These are phyloP conservation scores for Lepraria neglecta DNA, from an alignment of 495 filamentous ascomycete species.

Conservation along the genomic window DNA sequence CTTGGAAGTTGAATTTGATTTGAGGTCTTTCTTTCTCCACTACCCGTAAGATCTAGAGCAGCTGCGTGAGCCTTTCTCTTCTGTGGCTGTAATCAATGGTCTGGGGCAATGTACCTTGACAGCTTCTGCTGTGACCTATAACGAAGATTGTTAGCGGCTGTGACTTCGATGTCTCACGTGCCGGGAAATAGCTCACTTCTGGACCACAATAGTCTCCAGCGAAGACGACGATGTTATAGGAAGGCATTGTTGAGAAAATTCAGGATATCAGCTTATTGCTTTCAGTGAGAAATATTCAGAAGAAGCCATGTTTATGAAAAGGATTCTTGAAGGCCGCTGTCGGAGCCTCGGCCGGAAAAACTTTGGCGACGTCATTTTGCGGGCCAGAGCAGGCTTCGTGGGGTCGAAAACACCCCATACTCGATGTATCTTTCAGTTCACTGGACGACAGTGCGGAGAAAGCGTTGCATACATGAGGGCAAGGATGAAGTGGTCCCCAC, in stretches of 20 bases:
- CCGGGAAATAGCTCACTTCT: slow-evolving; percentile 54
- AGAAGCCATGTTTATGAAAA: no score
- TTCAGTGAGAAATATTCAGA: no score
- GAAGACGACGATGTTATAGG: slow-evolving; percentile 61
- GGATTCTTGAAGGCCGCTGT: no score
- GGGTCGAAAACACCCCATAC: no score
- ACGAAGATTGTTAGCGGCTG: not conserved
- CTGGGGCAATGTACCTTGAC: slow-evolving; percentile 57
- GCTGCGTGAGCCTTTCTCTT: slow-evolving; percentile 10
- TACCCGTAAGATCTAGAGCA: slow-evolving; percentile 59
- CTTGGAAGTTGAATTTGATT: slow-evolving; percentile 81
- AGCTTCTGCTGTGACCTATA: slow-evolving; percentile 61
- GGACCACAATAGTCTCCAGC: slow-evolving; percentile 91
- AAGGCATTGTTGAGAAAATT: slow-evolving; percentile 33
- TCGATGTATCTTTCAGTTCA: no score
- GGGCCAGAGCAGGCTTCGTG: no score
- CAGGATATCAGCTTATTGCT: not conserved
- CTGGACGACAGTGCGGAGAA: no score
- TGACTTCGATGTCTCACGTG: not conserved
- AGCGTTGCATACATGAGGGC: no score
- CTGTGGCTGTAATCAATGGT: not conserved
- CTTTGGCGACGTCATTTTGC: no score
- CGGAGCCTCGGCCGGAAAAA: no score
- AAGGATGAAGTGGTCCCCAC: no score
- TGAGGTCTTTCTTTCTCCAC: slow-evolving; percentile 62